These are phyloP conservation scores for Candida coquimbonensis DNA, from an alignment of 805 yeast species.

Conservation along the genomic window DNA sequence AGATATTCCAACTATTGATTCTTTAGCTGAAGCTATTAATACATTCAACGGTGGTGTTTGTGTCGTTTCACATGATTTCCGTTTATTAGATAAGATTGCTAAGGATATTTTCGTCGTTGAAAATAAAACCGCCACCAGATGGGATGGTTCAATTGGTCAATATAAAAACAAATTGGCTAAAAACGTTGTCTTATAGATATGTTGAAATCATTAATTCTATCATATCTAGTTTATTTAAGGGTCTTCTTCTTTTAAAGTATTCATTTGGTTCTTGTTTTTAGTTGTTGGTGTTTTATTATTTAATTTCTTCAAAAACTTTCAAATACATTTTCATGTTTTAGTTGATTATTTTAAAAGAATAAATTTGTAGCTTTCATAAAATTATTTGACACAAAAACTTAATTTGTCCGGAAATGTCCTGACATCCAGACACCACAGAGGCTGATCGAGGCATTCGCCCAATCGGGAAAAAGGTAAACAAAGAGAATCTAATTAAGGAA, in stretches of 20 bases:
- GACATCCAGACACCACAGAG: too few species aligned
- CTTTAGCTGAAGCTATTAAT: constrained; percentile 93
- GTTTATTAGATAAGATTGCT: constrained; percentile 94
- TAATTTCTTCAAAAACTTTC: neutral
- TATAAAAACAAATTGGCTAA: constrained; percentile 94
- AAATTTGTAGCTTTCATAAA: neutral
- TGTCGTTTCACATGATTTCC: constrained; percentile 98
- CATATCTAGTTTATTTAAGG: neutral
- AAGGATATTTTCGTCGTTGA: constrained; percentile 96
- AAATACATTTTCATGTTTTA: too few species aligned
- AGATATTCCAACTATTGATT: constrained; percentile 97
- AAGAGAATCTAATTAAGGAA: neutral
- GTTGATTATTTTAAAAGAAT: too few species aligned
- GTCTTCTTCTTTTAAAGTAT: too few species aligned
- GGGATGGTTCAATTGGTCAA: constrained; percentile 88
- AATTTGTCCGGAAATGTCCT: too few species aligned
- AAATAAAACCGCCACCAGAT: constrained; percentile 89
- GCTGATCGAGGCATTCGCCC: neutral
- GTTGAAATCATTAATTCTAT: too few species aligned
- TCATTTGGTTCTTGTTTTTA: too few species aligned
- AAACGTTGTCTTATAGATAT: constrained; percentile 63
- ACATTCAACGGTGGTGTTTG: constrained; percentile 97
- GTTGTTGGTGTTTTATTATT: neutral
- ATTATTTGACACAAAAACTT: neutral
- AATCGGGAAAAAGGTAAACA: constrained; percentile 11